A percentile compares a stretch with the other conserved stretches of the same genome.
These are phyloP conservation scores for Chrysochromulina parva DNA, from an alignment of 78 protist species.

Conservation along the genomic window DNA sequence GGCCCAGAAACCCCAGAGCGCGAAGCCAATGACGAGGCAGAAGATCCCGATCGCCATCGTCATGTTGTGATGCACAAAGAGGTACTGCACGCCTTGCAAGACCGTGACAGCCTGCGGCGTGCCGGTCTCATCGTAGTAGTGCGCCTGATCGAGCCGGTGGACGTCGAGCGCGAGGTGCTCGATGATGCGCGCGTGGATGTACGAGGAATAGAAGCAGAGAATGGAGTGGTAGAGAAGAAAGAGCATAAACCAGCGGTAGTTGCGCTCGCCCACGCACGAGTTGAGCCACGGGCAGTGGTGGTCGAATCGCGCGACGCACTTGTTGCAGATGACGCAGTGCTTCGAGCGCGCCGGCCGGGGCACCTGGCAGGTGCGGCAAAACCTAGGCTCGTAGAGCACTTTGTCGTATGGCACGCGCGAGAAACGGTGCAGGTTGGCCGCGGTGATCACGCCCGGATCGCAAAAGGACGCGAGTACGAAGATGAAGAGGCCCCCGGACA, in stretches of 20 bases:
- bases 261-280: conserved; percentile 77
- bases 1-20: neutral
- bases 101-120: neutral
- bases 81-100: neutral
- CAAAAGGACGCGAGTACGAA: neutral
- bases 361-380: conserved; percentile 36
- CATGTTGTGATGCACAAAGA: neutral
- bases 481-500: neutral
- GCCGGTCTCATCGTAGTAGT: neutral
- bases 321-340: conserved; percentile 67
- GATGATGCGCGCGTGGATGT: neutral
- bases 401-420: conserved; percentile 1
- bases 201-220: conserved; percentile 18
- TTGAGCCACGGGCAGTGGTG: conserved; percentile 96
- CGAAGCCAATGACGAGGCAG: neutral
- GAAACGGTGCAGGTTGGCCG: neutral
- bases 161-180: neutral
- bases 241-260: conserved; percentile 39
- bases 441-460: conserved; percentile 14
- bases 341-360: conserved; percentile 61
- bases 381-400: neutral
- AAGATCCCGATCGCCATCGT: neutral
- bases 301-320: conserved; percentile 78
- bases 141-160: neutral
- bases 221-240: conserved; percentile 1